Evolutionary conservation across 1,139 yeast genomes (phyloP).

Genomic region (Candida albicans): DNA sequence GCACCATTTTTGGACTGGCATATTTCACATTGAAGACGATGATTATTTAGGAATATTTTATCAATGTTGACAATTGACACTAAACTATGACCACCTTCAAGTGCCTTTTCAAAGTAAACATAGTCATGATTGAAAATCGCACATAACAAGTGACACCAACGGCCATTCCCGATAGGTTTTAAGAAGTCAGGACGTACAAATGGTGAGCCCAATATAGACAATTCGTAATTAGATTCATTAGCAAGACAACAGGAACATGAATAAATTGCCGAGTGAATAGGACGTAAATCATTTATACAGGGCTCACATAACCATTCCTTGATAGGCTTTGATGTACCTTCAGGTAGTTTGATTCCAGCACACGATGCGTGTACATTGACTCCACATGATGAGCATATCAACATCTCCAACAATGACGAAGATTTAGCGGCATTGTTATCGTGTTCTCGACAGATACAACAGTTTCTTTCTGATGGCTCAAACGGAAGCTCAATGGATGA

Average conservation of each 20-base stretch:
- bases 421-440: slow-evolving; percentile 21
- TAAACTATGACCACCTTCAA: slow-evolving; percentile 11
- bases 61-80: slow-evolving; percentile 33
- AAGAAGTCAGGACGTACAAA: slow-evolving; percentile 60
- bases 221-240: slow-evolving; percentile 48
- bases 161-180: slow-evolving; percentile 66
- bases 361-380: slow-evolving; percentile 71
- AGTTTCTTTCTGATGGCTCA: slow-evolving; percentile 32
- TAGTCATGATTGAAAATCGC: slow-evolving; percentile 49
- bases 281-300: slow-evolving; percentile 70
- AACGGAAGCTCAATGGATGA: slow-evolving; percentile 12
- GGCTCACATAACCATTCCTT: slow-evolving; percentile 80
- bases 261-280: slow-evolving; percentile 57
- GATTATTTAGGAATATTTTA: slow-evolving; percentile 26
- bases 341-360: slow-evolving; percentile 50
- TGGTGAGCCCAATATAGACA: slow-evolving; percentile 41
- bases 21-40: slow-evolving; percentile 25
- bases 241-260: slow-evolving; percentile 68
- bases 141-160: slow-evolving; percentile 84
- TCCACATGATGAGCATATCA: slow-evolving; percentile 70
- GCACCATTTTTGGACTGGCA: slow-evolving; percentile 34
- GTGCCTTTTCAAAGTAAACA: slow-evolving; percentile 12
- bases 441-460: slow-evolving; percentile 57
- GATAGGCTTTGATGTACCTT: slow-evolving; percentile 22
- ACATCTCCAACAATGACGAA: slow-evolving; percentile 27